Base-by-base conservation (phyloP, 2,329 filamentous ascomycete genomes). In the Paecilomyces dactylethromorphus region DNA sequence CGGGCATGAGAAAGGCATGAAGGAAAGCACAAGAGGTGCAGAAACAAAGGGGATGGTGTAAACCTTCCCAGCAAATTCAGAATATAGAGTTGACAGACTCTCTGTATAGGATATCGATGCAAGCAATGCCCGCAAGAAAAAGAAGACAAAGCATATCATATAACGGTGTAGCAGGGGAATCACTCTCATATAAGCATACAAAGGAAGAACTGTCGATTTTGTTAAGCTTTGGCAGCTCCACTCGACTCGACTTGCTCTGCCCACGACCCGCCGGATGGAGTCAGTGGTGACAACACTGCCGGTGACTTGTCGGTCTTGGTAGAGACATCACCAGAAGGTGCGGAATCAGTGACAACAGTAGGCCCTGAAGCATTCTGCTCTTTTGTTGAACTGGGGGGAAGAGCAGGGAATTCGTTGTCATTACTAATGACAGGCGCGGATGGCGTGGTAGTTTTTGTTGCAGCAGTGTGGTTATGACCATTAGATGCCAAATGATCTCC, bases 401-500 rank as follows among this genome's bases (percentile, higher is more conserved):
- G 66, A 39, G 73, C 66, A 7, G 73, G 74, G 57, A 76, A 76
- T 32, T 74, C 73, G 12, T 60, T 60, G 57, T 74, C 71, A 31
- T 70, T 68, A 32, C 64, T 63, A 31, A 73, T 60, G 4, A 61
- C 65, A 3, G 67, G 68, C 6, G 64, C 59, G 56, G 64, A 35
- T 15, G 60, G 59, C 3, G 59, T 49, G 33, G 61, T 52, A 22
- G 64, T 65, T 11, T 62, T 54, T 12, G 62, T 63, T 15, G 54
- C 56, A 21, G 60, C 57, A 31, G 51, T 31, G 18, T 57, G 35
- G 11, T 52, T 33, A 15, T 65, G 62, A 24, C 63, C 35, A 7
- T 62, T 65, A 26, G 66, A 66, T 21, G 55, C 50, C 24, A 62
- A 57, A 18, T 55, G 58, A 31, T 69, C 70, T 13, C 62, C 65